Percentiles rank a stretch among this genome's conserved stretches.
Conservation (phyloP, 1,284 basidiomycete species). For the Cutaneotrichosporon arboriforme region DNA sequence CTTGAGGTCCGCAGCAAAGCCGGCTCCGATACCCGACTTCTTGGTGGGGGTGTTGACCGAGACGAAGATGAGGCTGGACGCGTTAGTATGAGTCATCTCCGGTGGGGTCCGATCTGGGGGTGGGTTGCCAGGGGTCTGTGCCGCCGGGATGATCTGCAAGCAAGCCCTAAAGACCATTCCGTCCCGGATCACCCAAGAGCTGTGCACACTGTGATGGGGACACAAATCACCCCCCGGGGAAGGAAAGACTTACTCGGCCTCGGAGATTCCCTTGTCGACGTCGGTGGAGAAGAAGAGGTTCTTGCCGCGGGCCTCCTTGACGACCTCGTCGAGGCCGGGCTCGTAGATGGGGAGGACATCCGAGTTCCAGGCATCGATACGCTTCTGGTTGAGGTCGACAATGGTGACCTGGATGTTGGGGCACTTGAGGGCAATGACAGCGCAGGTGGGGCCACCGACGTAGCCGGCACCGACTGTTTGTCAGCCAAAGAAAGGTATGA, state of each 20-base stretch:
- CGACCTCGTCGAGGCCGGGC: conserved; percentile 91
- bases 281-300: conserved; percentile 98
- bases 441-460: conserved; percentile 91
- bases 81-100: not conserved
- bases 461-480: conserved; percentile 85
- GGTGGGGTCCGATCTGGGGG: too few relatives aligned
- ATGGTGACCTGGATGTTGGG: conserved; percentile 93
- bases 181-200: too few relatives aligned
- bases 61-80: conserved; percentile 53
- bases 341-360: conserved; percentile 72
- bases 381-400: conserved; percentile 90
- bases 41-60: conserved; percentile 91
- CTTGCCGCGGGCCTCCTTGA: conserved; percentile 77
- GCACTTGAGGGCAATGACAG: conserved; percentile 63
- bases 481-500: not conserved
- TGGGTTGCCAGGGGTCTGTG: too few relatives aligned
- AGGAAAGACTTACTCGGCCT: conserved; percentile 64
- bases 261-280: conserved; percentile 84
- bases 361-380: conserved; percentile 94
- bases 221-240: too few relatives aligned
- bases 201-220: too few relatives aligned
- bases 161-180: too few relatives aligned
- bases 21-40: conserved; percentile 93
- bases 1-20: conserved; percentile 97
- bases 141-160: too few relatives aligned